Evolutionary conservation across 1,284 basidiomycete species (phyloP).

Genomic region (Lentinula novae-zelandiae): DNA sequence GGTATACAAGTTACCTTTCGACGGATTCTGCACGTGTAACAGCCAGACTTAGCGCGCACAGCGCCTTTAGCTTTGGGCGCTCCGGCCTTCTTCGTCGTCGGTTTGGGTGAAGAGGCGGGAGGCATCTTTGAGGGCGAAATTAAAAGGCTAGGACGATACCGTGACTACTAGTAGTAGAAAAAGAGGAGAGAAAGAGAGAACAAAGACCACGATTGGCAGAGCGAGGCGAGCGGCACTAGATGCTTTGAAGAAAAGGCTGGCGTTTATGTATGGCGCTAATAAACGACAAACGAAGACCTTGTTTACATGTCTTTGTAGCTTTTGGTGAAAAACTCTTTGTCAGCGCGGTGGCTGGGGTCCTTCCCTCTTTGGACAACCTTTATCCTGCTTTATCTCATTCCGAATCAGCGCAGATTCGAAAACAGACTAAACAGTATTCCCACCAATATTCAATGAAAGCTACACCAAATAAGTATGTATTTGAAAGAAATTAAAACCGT

Average conservation of each 20-base stretch:
- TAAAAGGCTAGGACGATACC: constrained; percentile 2
- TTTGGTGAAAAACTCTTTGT: neutral
- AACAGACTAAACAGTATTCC: neutral
- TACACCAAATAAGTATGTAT: neutral
- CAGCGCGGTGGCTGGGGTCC: neutral
- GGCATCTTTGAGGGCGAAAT: neutral
- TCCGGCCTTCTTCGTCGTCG: constrained; percentile 41
- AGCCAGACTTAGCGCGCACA: constrained; percentile 77
- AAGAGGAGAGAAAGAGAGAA: constrained; percentile 14
- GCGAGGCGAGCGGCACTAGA: neutral
- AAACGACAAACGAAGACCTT: neutral
- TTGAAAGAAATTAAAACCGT: neutral
- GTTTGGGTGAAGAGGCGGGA: constrained; percentile 3
- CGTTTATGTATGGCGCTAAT: neutral
- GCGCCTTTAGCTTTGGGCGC: constrained; percentile 73
- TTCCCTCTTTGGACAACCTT: neutral
- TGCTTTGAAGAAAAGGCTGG: neutral
- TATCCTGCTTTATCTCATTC: neutral
- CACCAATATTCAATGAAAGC: no score
- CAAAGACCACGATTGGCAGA: neutral
- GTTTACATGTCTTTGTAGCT: neutral
- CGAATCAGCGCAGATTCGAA: neutral
- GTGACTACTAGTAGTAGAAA: constrained; percentile 9
- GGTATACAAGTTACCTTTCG: constrained; percentile 55
- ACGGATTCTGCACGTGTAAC: constrained; percentile 81